Base-by-base conservation (phyloP, 2,329 filamentous ascomycete genomes). In the Tetracladium maxilliforme region DNA sequence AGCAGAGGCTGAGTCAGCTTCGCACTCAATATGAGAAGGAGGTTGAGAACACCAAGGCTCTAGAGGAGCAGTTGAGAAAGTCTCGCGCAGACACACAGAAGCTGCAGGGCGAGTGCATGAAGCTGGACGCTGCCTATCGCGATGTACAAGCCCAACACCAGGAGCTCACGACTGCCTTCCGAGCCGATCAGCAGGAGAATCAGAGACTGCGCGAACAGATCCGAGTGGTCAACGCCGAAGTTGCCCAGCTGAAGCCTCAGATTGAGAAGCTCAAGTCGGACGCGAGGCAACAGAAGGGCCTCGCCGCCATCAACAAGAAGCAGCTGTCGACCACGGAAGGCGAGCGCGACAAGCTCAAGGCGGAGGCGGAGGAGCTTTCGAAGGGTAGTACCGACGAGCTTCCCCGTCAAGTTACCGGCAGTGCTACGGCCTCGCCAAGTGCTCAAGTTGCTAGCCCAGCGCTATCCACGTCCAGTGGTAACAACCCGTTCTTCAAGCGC, bases 301-400 rank as follows among this genome's bases (percentile, higher is more conserved):
- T 95, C 36, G 87, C 92, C 16, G 86, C 90, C 21, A 98, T 98
- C 55, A 94, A 94, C 56, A 95, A 92, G 63, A 98, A 98, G 57
- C 90, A 98, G 53, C 60, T 95, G 31, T 70, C 77, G 18, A 94
- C 86, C 1, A 82, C 78, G 29, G 90, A 98, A 49, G 70, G 69
- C 23, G 87, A 95, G 48, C 70, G 81, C 16, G 87, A 95, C 32
- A 87, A 82, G 57, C 59, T 93, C 19, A 86, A 84, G 55, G 57
- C 61, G 2, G 87, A 95, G 48, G 75, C 77, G 22, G 74, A 74
- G 30, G 72, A 70, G 25, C 64, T 76, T 34, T 64, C 54, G 47
- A 76, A 63, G 59, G n/a, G n/a, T n/a, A 68, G 56, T 41, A 70
- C 57, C 38, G 70, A 69, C 43, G 74, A 71, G 31, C 51, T 56